These are phyloP conservation scores for Plantago major DNA, from an alignment of 257 asterid species.

Conservation along the genomic window DNA sequence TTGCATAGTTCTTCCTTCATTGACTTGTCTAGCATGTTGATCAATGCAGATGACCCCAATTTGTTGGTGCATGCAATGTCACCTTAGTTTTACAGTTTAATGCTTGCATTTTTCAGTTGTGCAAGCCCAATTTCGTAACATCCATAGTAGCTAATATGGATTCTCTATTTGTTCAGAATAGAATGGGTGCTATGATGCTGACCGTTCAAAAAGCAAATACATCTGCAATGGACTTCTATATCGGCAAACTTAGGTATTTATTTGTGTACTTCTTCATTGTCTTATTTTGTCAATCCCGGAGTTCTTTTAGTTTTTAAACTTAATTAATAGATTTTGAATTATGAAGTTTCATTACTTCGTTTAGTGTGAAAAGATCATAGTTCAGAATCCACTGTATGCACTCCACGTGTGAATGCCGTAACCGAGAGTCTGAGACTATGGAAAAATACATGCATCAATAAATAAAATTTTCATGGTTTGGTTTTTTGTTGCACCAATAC, in stretches of 20 bases:
- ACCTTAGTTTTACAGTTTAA: slow-evolving; percentile 18
- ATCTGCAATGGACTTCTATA: slow-evolving; percentile 70
- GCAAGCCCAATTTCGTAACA: slow-evolving; percentile 9
- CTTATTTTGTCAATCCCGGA: slow-evolving; percentile 2
- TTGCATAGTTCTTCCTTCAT: not conserved
- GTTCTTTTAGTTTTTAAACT: not conserved
- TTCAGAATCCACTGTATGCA: too few species aligned
- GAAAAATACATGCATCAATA: too few species aligned
- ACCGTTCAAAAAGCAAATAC: slow-evolving; percentile 80
- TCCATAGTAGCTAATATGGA: slow-evolving; percentile 15
- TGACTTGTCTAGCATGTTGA: slow-evolving; percentile 14
- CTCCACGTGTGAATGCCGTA: too few species aligned
- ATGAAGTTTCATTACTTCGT: too few species aligned
- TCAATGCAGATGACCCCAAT: slow-evolving; percentile 1
- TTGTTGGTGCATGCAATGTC: slow-evolving; percentile 13
- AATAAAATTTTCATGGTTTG: too few species aligned
- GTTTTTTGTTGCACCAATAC: too few species aligned
- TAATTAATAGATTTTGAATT: not conserved
- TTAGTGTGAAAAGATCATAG: too few species aligned
- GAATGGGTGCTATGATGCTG: slow-evolving; percentile 81
- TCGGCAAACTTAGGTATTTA: slow-evolving; percentile 50
- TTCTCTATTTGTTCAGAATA: slow-evolving; percentile 38
- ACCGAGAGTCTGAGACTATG: too few species aligned
- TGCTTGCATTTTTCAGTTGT: not conserved
- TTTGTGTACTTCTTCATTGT: slow-evolving; percentile 11